Evolutionary conservation across 2,329 filamentous ascomycete species (phyloP).

Genomic region (Drechslerella dactyloides): DNA sequence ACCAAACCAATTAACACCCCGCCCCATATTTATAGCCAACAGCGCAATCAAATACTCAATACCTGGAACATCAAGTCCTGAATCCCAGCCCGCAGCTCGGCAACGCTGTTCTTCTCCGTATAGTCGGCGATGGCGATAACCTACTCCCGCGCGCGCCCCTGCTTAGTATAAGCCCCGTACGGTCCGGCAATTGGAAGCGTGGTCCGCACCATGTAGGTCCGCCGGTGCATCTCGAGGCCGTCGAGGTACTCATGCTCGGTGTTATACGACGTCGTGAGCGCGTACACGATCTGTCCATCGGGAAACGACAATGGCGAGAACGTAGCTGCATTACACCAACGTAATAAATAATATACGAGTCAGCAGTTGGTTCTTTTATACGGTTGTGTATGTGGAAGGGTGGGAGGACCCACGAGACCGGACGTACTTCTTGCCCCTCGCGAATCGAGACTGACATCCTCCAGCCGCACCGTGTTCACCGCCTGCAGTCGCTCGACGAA

Average conservation of each 20-base stretch:
- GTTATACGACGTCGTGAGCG: slow-evolving; percentile 88
- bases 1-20: too few relatives aligned
- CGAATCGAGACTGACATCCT: slow-evolving; percentile 83
- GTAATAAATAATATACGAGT: too few relatives aligned
- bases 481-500: slow-evolving; percentile 79
- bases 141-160: slow-evolving; percentile 26
- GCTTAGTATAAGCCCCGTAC: slow-evolving; percentile 42
- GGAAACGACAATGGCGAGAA: slow-evolving; percentile 91
- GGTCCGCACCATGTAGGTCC: slow-evolving; percentile 53
- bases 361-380: not conserved
- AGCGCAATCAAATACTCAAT: not conserved
- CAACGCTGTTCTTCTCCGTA: slow-evolving; percentile 65
- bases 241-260: slow-evolving; percentile 56
- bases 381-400: slow-evolving; percentile 25
- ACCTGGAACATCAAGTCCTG: slow-evolving; percentile 47
- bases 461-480: slow-evolving; percentile 81
- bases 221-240: slow-evolving; percentile 54
- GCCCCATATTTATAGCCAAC: not conserved
- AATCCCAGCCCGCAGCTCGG: slow-evolving; percentile 38
- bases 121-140: slow-evolving; percentile 87
- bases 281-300: slow-evolving; percentile 83
- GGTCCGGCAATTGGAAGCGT: not conserved
- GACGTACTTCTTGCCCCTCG: slow-evolving; percentile 81
- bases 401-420: slow-evolving; percentile 35
- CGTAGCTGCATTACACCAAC: slow-evolving; percentile 69